These are phyloP conservation scores for Kingdonia uniflora DNA, from an alignment of 164 flowering plant genomes.

Conservation along the genomic window DNA sequence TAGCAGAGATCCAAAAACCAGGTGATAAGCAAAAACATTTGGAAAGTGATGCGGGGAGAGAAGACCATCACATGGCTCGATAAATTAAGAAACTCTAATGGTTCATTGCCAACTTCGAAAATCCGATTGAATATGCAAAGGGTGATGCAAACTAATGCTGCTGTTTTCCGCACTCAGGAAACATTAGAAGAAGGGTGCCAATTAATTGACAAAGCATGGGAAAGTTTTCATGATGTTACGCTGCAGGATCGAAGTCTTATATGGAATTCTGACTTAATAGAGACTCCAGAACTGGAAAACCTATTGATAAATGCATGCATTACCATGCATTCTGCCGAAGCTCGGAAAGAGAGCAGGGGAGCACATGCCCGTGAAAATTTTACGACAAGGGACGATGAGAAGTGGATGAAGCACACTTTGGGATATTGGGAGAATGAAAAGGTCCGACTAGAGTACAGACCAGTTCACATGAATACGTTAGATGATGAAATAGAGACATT, in stretches of 20 bases:
- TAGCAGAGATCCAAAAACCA: no score
- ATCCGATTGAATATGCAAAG: constrained; percentile 93
- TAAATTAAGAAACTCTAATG: constrained; percentile 75
- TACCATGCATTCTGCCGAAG: constrained; percentile 99
- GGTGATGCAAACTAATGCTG: constrained; percentile 93
- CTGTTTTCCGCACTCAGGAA: constrained; percentile 93
- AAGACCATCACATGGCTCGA: constrained; percentile 90
- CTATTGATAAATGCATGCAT: constrained; percentile 89
- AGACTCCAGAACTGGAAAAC: no score
- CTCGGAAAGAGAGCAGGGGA: constrained; percentile 97
- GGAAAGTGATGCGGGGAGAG: constrained; percentile 81
- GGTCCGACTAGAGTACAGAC: constrained; percentile 76
- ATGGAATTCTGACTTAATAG: no score
- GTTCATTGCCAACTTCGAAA: constrained; percentile 75
- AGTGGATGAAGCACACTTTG: no score
- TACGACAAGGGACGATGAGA: constrained; percentile 86
- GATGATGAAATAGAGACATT: constrained; percentile 81
- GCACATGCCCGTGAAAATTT: constrained; percentile 99
- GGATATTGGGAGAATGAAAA: constrained; percentile 89
- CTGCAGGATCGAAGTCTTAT: no score
- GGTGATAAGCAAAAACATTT: constrained; percentile 82
- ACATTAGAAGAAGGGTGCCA: no score
- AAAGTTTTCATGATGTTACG: no score
- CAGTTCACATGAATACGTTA: constrained; percentile 88
- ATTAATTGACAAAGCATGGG: no score